A percentile compares a stretch with the other conserved stretches of the same genome.
phyloP scores from a whole-genome alignment of 2,329 filamentous ascomycete genomes.

The Leptographium flavum region DNA sequence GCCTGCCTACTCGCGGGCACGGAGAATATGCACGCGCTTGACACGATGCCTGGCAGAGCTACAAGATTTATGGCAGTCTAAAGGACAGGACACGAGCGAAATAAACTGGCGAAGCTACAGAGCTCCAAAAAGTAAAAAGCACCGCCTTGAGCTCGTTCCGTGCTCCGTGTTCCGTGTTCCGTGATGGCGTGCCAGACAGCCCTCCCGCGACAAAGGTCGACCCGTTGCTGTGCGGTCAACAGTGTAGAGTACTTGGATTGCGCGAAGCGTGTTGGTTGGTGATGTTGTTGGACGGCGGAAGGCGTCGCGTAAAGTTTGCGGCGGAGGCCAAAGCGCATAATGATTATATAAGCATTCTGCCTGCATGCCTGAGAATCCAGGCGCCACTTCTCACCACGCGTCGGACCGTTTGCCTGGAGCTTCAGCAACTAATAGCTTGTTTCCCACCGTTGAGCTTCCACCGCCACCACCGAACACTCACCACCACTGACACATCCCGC shows the following conservation, averaged over 20 bases:
- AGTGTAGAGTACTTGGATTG: not conserved
- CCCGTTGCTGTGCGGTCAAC: not conserved
- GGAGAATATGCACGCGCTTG: not conserved
- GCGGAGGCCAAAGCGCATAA: not conserved
- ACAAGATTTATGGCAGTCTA: not conserved
- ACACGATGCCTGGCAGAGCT: not conserved
- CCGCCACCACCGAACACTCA: not conserved
- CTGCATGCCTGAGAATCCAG: not conserved
- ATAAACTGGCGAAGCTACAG: not conserved
- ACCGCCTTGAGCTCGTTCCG: not conserved
- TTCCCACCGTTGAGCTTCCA: not conserved
- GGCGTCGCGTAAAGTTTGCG: not conserved
- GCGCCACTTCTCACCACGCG: constrained; percentile 5
- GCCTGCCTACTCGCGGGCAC: no score
- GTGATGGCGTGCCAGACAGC: not conserved
- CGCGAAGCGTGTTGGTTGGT: not conserved
- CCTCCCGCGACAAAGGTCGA: not conserved
- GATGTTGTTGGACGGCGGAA: not conserved
- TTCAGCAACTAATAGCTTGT: constrained; percentile 5
- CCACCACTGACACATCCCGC: not conserved
- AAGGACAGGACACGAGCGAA: not conserved
- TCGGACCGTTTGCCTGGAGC: constrained; percentile 24
- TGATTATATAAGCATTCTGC: not conserved
- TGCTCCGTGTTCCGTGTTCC: not conserved
- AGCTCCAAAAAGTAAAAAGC: not conserved